These are phyloP conservation scores for Apiotrichum siamense DNA, from an alignment of 1,284 basidiomycete species.

Conservation along the genomic window DNA sequence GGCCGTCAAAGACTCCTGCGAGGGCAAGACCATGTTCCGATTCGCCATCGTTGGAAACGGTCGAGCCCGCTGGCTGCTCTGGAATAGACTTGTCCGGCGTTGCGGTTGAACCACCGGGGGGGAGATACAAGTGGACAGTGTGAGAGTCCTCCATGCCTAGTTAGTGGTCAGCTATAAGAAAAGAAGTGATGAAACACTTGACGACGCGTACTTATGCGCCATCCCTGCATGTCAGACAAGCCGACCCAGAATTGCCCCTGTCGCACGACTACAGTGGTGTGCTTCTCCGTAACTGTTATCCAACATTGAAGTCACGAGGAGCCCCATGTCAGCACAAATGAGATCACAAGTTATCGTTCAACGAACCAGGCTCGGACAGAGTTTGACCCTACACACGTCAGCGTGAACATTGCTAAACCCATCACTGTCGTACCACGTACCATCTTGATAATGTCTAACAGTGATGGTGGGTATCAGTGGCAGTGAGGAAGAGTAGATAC, in stretches of 20 bases:
- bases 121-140: slow-evolving; percentile 61
- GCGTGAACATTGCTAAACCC: too few species aligned
- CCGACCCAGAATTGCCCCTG: slow-evolving; percentile 68
- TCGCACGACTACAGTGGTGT: slow-evolving; percentile 69
- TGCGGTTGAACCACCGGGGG: slow-evolving; percentile 21
- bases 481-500: too few species aligned
- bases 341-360: neutral
- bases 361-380: slow-evolving; percentile 46
- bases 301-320: neutral
- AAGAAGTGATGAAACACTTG: slow-evolving; percentile 47
- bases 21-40: slow-evolving; percentile 62
- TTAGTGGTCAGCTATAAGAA: neutral
- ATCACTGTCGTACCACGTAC: too few species aligned
- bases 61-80: slow-evolving; percentile 45
- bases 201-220: slow-evolving; percentile 95
- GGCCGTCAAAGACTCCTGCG: slow-evolving; percentile 97
- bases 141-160: slow-evolving; percentile 94
- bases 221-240: slow-evolving; percentile 97
- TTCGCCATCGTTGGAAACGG: slow-evolving; percentile 48
- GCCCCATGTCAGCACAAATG: slow-evolving; percentile 9
- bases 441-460: too few species aligned
- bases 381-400: slow-evolving; percentile 43
- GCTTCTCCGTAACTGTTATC: slow-evolving; percentile 64
- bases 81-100: slow-evolving; percentile 50
- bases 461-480: too few species aligned